These are phyloP conservation scores for Malassezia sp. DNA, from an alignment of 1,284 basidiomycete species.

Conservation along the genomic window DNA sequence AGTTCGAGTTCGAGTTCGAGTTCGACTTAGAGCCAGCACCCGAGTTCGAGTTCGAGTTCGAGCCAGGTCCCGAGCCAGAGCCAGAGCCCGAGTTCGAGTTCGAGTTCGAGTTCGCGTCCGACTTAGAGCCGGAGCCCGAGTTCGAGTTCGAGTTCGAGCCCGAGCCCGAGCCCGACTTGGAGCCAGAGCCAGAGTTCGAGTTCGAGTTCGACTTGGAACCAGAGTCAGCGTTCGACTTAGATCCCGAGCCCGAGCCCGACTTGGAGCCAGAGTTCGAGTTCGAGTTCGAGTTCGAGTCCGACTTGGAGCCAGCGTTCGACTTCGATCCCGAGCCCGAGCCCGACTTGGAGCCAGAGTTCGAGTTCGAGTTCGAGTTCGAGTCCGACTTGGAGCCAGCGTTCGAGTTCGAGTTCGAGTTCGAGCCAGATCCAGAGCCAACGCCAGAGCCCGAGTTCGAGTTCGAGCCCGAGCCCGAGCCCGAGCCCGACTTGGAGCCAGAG, in stretches of 20 bases:
- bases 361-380: conserved; percentile 3
- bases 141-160: conserved; percentile 5
- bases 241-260: conserved; percentile 2
- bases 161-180: background rate
- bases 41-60: conserved; percentile 2
- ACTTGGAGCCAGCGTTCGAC: background rate
- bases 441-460: conserved; percentile 6
- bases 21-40: conserved; percentile 4
- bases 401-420: conserved; percentile 7
- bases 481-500: conserved; percentile 3
- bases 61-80: conserved; percentile 4
- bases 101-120: conserved; percentile 2
- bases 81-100: conserved; percentile 3
- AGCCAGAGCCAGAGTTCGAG: conserved; percentile 3
- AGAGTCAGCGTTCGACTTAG: conserved; percentile 6
- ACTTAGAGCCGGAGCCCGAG: conserved; percentile 3
- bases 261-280: conserved; percentile 2
- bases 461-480: conserved; percentile 2
- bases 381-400: background rate
- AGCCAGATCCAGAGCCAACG: background rate
- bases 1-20: conserved; percentile 11
- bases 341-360: background rate
- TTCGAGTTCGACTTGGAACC: conserved; percentile 1
- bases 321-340: conserved; percentile 1
- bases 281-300: background rate